These are phyloP conservation scores for Santalum album DNA, from an alignment of 164 flowering plant genomes.

Conservation along the genomic window DNA sequence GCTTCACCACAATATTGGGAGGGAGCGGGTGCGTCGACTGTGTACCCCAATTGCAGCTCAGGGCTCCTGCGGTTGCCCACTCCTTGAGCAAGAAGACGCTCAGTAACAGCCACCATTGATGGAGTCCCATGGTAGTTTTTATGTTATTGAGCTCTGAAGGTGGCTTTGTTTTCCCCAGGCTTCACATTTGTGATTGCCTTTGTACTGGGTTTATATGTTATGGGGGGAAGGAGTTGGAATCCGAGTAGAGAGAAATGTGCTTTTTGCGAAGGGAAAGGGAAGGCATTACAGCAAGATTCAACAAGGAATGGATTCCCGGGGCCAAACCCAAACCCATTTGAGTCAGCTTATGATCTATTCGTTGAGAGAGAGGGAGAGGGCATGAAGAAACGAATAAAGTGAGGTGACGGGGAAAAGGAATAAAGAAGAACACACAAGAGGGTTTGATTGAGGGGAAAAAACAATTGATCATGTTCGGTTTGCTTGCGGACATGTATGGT, in stretches of 20 bases:
- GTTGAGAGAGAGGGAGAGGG: background rate
- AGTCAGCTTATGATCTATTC: background rate
- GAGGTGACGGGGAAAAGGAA: background rate
- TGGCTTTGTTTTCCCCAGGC: too few species aligned
- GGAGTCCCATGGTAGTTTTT: constrained; percentile 1
- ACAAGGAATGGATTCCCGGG: constrained; percentile 38
- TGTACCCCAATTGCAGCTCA: constrained; percentile 78
- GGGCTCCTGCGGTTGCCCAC: constrained; percentile 19
- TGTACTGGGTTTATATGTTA: background rate
- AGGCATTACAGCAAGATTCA: constrained; percentile 21
- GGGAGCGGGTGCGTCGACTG: constrained; percentile 65
- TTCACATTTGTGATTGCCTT: too few species aligned
- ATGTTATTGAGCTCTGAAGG: background rate
- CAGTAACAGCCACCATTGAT: constrained; percentile 13
- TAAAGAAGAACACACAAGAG: too few species aligned
- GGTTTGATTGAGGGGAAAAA: too few species aligned
- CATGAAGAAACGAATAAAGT: background rate
- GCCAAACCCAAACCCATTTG: constrained; percentile 14
- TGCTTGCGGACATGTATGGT: too few species aligned
- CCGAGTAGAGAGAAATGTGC: background rate
- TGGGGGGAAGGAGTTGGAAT: background rate
- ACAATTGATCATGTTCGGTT: too few species aligned
- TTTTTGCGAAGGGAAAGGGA: constrained; percentile 12
- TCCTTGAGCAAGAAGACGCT: constrained; percentile 3
- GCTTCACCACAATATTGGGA: constrained; percentile 49